These are phyloP conservation scores for Ceratocystis colombiana DNA, from an alignment of 2,329 filamentous ascomycete species.

Conservation along the genomic window DNA sequence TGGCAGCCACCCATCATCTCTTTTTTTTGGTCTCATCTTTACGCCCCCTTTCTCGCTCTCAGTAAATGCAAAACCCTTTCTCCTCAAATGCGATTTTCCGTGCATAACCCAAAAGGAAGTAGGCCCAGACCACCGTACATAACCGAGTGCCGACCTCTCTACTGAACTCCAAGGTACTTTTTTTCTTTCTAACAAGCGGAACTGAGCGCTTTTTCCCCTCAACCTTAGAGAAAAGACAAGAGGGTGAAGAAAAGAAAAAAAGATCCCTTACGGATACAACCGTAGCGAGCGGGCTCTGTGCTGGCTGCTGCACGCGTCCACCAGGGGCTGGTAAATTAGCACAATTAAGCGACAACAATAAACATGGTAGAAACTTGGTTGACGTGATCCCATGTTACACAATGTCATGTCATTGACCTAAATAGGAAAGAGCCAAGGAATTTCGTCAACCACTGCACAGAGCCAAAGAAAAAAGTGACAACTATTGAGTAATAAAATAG, in stretches of 20 bases:
- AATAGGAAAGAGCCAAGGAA: neutral
- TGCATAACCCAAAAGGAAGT: neutral
- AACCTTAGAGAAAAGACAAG: neutral
- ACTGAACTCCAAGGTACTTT: too few species aligned
- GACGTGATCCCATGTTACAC: neutral
- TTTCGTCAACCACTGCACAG: neutral
- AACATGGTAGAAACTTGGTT: neutral
- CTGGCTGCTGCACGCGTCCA: slow-evolving; percentile 4
- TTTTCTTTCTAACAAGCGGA: neutral
- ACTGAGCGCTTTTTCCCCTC: neutral
- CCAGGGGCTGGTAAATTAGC: neutral
- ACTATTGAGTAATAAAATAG: neutral
- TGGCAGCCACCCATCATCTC: neutral
- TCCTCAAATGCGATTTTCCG: neutral
- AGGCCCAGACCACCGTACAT: neutral
- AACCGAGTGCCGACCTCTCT: neutral
- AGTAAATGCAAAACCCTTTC: neutral
- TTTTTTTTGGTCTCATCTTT: neutral
- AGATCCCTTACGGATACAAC: neutral
- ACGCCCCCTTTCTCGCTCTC: neutral
- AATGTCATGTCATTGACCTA: neutral
- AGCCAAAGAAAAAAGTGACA: neutral
- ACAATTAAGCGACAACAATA: neutral
- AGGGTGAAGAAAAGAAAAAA: too few species aligned
- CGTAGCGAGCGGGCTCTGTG: neutral